Evolutionary conservation across 2,329 filamentous ascomycete genomes (phyloP).

Genomic region (Pseudocercospora pini-densiflorae): DNA sequence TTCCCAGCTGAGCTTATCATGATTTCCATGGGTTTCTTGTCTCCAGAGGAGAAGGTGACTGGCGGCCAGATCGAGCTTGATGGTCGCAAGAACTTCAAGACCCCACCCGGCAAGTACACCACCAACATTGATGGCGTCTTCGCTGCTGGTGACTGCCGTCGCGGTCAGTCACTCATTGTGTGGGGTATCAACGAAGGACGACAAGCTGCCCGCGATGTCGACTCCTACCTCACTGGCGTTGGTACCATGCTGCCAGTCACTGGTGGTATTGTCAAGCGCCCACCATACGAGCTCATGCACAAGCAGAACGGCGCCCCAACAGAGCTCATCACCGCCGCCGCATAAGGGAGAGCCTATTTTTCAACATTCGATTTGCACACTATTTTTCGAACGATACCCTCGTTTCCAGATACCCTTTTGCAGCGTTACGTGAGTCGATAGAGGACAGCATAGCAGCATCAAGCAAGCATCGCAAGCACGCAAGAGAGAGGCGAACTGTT

Average conservation of each 20-base stretch:
- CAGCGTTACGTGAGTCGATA: conserved; percentile 27
- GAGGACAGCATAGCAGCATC: conserved; percentile 21
- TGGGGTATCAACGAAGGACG: conserved; percentile 99
- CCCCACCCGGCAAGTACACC: conserved; percentile 80
- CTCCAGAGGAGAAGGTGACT: conserved; percentile 85
- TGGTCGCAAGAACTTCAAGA: conserved; percentile 94
- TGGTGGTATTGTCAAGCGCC: conserved; percentile 87
- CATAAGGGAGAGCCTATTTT: conserved; percentile 20
- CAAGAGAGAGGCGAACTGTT: conserved; percentile 4
- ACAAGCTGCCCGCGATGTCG: conserved; percentile 88
- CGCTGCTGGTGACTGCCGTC: conserved; percentile 91
- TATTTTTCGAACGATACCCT: conserved; percentile 20
- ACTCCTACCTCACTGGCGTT: conserved; percentile 78
- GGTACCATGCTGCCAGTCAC: conserved; percentile 83
- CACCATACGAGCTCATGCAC: conserved; percentile 70
- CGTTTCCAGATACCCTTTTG: conserved; percentile 36
- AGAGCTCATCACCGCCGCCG: conserved; percentile 42
- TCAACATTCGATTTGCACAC: conserved; percentile 14
- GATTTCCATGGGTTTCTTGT: conserved; percentile 96
- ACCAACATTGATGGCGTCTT: conserved; percentile 90
- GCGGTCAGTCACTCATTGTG: conserved; percentile 93
- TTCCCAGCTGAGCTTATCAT: conserved; percentile 95
- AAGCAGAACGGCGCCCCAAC: conserved; percentile 44
- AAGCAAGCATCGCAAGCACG: conserved; percentile 10
- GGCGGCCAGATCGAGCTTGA: conserved; percentile 91